phyloP scores from a whole-genome alignment of 768 basidiomycete genomes.

The Clitopilus hobsonii region DNA sequence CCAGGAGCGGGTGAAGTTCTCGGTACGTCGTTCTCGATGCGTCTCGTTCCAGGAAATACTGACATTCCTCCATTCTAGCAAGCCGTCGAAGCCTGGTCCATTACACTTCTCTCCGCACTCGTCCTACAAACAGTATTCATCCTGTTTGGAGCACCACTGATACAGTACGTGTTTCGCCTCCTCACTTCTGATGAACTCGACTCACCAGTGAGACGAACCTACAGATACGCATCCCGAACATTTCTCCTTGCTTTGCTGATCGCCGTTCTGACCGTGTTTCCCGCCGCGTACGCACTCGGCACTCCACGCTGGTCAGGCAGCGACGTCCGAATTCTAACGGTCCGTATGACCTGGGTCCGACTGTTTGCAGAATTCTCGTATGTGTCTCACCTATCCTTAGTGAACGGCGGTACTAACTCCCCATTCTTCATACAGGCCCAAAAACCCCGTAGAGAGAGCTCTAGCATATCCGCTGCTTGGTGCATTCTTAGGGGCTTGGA shows the following conservation, averaged over 20 bases:
- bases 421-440: conserved; percentile 29
- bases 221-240: conserved; percentile 55
- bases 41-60: neutral
- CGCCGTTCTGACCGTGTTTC: conserved; percentile 58
- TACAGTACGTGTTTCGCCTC: neutral
- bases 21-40: neutral
- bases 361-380: conserved; percentile 82
- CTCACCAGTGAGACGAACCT: conserved; percentile 6
- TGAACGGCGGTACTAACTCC: neutral
- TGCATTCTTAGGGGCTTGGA: conserved; percentile 71
- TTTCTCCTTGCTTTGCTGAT: conserved; percentile 66
- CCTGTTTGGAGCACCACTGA: conserved; percentile 1
- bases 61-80: neutral
- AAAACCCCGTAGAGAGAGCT: conserved; percentile 69
- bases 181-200: conserved; percentile 10
- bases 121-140: neutral
- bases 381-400: conserved; percentile 25
- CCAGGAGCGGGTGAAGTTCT: neutral
- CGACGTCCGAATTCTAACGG: conserved; percentile 40
- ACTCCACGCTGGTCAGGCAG: conserved; percentile 44
- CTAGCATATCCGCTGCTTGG: conserved; percentile 78
- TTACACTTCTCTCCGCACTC: neutral
- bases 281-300: conserved; percentile 69
- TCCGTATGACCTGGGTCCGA: conserved; percentile 66
- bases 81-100: neutral